Percentiles rank a stretch among this genome's conserved stretches.
Evolutionary conservation across 2,329 filamentous ascomycete genomes (phyloP).

Genomic region (Pseudogymnoascus pannorum): DNA sequence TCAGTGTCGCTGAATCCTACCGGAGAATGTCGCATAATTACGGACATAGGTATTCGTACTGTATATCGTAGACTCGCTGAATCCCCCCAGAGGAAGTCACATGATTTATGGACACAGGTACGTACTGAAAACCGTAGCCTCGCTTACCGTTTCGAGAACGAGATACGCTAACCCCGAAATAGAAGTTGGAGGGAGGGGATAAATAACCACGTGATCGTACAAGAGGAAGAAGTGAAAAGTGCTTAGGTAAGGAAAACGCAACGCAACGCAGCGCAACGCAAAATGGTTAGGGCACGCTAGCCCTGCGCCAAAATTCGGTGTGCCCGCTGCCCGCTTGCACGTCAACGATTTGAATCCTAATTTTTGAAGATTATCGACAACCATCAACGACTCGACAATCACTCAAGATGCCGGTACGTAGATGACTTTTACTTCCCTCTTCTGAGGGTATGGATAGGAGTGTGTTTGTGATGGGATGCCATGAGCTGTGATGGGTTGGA

Average conservation of each 20-base stretch:
- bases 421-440: conserved; percentile 19
- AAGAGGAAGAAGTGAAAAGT: neutral
- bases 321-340: neutral
- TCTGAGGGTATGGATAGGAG: conserved; percentile 14
- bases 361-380: conserved; percentile 5
- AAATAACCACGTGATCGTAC: too few species aligned
- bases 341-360: neutral
- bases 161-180: too few species aligned
- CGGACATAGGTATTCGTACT: too few species aligned
- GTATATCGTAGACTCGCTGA: too few species aligned
- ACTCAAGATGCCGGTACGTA: conserved; percentile 49
- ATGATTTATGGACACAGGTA: too few species aligned
- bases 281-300: neutral
- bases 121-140: too few species aligned
- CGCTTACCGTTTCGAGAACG: too few species aligned
- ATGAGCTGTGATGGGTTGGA: neutral
- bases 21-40: too few species aligned
- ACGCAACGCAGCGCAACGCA: too few species aligned
- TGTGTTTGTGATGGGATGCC: neutral
- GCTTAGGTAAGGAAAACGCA: neutral
- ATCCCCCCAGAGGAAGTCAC: too few species aligned
- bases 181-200: too few species aligned
- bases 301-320: neutral
- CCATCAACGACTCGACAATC: conserved; percentile 23
- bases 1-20: too few species aligned